These are phyloP conservation scores for Globisporangium alternatum DNA, from an alignment of 352 stramenopile genomes.

Conservation along the genomic window DNA sequence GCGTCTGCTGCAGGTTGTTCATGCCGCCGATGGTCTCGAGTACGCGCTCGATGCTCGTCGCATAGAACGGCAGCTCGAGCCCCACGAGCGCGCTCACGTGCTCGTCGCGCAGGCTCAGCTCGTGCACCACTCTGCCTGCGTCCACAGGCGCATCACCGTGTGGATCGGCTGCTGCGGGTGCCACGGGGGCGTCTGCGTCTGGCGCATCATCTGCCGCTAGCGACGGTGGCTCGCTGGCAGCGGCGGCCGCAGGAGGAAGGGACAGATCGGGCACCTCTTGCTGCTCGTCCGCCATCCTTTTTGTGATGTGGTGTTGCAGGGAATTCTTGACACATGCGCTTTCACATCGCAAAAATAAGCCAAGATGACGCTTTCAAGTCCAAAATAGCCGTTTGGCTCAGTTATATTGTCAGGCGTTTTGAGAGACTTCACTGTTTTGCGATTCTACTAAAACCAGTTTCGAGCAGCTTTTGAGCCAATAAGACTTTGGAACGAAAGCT, in stretches of 20 bases:
- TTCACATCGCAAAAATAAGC: not conserved
- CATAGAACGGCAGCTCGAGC: conserved; percentile 68
- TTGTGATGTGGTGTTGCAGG: not conserved
- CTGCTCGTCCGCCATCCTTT: not conserved
- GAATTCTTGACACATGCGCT: not conserved
- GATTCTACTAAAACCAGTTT: not conserved
- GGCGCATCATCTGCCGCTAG: not conserved
- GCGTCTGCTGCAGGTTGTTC: conserved; percentile 50
- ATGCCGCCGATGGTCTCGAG: conserved; percentile 63
- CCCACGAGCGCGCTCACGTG: conserved; percentile 49
- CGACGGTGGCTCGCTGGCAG: not conserved
- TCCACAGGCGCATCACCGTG: not conserved
- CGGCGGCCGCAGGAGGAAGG: not conserved
- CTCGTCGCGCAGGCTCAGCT: conserved; percentile 31
- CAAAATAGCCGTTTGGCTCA: not conserved
- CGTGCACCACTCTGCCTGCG: not conserved
- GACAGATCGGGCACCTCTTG: not conserved
- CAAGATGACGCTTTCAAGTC: not conserved
- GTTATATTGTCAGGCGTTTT: not conserved
- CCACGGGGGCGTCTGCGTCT: not conserved
- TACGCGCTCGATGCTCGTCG: conserved; percentile 36
- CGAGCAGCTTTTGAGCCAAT: no score
- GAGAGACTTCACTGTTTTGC: not conserved
- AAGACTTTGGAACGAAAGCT: no score
- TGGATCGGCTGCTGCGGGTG: not conserved